Conservation (phyloP, 2,329 filamentous ascomycete genomes). For the Rhexocercosporidium sp. region DNA sequence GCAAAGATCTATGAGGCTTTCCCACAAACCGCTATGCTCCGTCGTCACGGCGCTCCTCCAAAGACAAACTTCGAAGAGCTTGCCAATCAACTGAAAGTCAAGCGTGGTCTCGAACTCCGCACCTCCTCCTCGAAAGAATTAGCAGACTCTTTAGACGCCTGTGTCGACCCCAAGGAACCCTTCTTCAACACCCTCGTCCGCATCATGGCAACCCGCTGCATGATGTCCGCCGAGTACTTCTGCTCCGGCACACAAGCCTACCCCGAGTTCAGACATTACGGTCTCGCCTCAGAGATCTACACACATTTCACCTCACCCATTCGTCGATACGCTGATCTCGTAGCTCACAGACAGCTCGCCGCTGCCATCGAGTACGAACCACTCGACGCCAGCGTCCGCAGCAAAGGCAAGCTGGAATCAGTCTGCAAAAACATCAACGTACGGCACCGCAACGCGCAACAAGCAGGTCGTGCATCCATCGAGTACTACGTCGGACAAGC, state of each 20-base stretch:
- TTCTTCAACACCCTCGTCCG: slow-evolving; percentile 99
- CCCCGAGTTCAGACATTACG: slow-evolving; percentile 96
- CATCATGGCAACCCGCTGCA: slow-evolving; percentile 97
- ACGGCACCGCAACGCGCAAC: slow-evolving; percentile 94
- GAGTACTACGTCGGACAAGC: slow-evolving; percentile 99
- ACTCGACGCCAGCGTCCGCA: slow-evolving; percentile 80
- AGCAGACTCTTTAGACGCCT: slow-evolving; percentile 87
- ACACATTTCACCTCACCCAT: slow-evolving; percentile 99
- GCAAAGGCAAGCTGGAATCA: slow-evolving; percentile 82
- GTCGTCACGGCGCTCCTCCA: slow-evolving; percentile 89
- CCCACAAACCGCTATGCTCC: slow-evolving; percentile 92
- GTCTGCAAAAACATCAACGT: slow-evolving; percentile 99
- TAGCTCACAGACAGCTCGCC: slow-evolving; percentile 91
- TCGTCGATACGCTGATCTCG: slow-evolving; percentile 94
- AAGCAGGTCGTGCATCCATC: slow-evolving; percentile 90
- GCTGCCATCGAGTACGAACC: slow-evolving; percentile 93
- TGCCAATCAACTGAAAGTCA: slow-evolving; percentile 85
- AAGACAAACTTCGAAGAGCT: slow-evolving; percentile 98
- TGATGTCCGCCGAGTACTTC: slow-evolving; percentile 99
- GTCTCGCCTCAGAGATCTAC: slow-evolving; percentile 94
- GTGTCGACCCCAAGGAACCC: slow-evolving; percentile 78
- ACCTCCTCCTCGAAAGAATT: slow-evolving; percentile 91
- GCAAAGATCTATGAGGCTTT: slow-evolving; percentile 89
- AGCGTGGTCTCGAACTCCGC: slow-evolving; percentile 78
- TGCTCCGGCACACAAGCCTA: slow-evolving; percentile 91